A percentile compares a stretch with the other conserved stretches of the same genome.
Evolutionary conservation across 257 asterid species (phyloP).

Genomic region (Parsonsia alboflavescens): DNA sequence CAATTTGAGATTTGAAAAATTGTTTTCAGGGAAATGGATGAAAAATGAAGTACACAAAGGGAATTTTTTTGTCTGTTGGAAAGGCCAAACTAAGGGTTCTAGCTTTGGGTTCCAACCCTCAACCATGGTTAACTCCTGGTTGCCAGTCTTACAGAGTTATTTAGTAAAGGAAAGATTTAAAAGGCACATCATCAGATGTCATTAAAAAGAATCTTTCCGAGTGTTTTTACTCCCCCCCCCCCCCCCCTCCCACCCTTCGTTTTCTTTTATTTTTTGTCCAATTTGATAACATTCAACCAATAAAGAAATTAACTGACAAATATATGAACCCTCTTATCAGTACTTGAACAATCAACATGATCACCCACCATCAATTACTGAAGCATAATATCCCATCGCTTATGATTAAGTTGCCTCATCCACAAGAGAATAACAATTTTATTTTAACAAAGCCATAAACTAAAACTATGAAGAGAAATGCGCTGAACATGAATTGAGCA

Average conservation of each 20-base stretch:
- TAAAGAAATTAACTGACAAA: not conserved
- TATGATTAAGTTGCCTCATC: not conserved
- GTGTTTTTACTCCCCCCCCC: too few relatives aligned
- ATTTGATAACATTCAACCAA: not conserved
- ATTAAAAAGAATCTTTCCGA: too few relatives aligned
- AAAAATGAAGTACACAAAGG: too few relatives aligned
- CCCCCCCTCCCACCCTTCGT: too few relatives aligned
- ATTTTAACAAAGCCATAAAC: not conserved
- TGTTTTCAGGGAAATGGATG: too few relatives aligned
- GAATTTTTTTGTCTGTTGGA: too few relatives aligned
- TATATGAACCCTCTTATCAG: not conserved
- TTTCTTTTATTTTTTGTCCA: not conserved
- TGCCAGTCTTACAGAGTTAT: not conserved
- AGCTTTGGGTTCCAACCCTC: too few relatives aligned
- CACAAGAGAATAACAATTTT: not conserved
- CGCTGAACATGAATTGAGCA: conserved; percentile 15
- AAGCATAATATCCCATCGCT: not conserved
- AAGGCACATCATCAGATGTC: too few relatives aligned
- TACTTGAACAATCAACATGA: not conserved
- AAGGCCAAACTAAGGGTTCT: too few relatives aligned
- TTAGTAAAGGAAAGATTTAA: not conserved
- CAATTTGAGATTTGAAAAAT: not conserved
- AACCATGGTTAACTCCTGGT: not conserved
- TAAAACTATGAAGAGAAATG: conserved; percentile 14
- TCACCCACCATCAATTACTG: not conserved